Percentiles rank a stretch among this genome's conserved stretches.
Conservation (phyloP, 495 filamentous ascomycete genomes). For the Daldinia caldariorum region DNA sequence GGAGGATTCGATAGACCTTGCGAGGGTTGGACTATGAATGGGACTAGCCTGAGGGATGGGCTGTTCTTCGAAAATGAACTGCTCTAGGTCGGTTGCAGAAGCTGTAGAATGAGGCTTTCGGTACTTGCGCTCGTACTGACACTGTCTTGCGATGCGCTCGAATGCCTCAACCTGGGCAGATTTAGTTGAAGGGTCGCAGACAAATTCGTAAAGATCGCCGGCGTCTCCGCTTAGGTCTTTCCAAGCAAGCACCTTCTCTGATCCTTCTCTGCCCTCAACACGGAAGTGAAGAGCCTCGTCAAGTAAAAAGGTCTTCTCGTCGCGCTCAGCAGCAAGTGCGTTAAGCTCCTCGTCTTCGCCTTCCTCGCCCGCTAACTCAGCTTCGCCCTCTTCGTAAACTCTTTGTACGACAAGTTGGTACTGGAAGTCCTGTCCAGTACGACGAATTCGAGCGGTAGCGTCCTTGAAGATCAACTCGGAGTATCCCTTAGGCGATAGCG, state of each 20-base stretch:
- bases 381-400: conserved; percentile 97
- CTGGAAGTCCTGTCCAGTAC: conserved; percentile 92
- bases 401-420: conserved; percentile 97
- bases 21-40: conserved; percentile 69
- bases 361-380: conserved; percentile 86
- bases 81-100: conserved; percentile 78
- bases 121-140: conserved; percentile 97
- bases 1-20: conserved; percentile 56
- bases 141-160: conserved; percentile 84
- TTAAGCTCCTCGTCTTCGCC: conserved; percentile 78
- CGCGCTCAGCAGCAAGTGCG: conserved; percentile 73
- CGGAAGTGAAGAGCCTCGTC: conserved; percentile 92
- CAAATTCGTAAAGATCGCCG: conserved; percentile 95
- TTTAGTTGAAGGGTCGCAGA: conserved; percentile 80
- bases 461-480: conserved; percentile 99
- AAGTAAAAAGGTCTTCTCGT: conserved; percentile 96
- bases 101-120: conserved; percentile 79
- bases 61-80: conserved; percentile 84
- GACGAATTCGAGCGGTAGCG: conserved; percentile 87
- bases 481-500: conserved; percentile 93
- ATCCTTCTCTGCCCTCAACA: conserved; percentile 77
- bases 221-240: conserved; percentile 91
- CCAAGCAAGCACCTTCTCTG: conserved; percentile 89
- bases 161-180: conserved; percentile 80
- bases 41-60: conserved; percentile 87